Conservation (phyloP, 176 grass and related monocot genomes). For the Elymus sibiricus region DNA sequence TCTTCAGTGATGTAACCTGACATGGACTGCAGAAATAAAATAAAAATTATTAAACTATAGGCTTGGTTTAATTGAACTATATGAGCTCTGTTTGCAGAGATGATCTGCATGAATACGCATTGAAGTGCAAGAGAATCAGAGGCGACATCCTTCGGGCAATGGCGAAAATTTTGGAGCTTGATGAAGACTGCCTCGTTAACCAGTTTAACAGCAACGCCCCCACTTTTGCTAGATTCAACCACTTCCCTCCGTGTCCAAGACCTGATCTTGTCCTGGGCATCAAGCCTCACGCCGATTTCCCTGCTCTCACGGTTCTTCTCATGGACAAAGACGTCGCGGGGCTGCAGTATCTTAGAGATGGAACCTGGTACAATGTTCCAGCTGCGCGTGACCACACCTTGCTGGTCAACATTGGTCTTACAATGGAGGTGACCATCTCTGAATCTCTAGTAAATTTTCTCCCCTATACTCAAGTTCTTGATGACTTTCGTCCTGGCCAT, state of each 20-base stretch:
- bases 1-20: background rate
- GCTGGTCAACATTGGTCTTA: slow-evolving; percentile 39
- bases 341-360: slow-evolving; percentile 44
- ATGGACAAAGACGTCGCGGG: slow-evolving; percentile 42
- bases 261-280: slow-evolving; percentile 55
- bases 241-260: slow-evolving; percentile 39
- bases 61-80: background rate
- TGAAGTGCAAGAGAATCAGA: slow-evolving; percentile 21
- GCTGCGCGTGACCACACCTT: background rate
- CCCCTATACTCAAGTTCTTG: background rate
- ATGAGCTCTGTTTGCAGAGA: background rate
- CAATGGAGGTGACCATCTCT: slow-evolving; percentile 32
- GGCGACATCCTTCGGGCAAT: slow-evolving; percentile 7
- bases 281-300: slow-evolving; percentile 46
- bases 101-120: slow-evolving; percentile 34
- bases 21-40: background rate
- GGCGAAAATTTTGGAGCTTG: slow-evolving; percentile 25
- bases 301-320: slow-evolving; percentile 43
- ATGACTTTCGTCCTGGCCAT: background rate
- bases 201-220: slow-evolving; percentile 16
- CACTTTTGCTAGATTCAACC: slow-evolving; percentile 37
- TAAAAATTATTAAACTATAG: background rate
- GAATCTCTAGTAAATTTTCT: background rate
- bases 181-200: slow-evolving; percentile 15
- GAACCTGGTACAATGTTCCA: slow-evolving; percentile 35